These are phyloP conservation scores for Saccharomycopsis sp. DNA, from an alignment of 805 yeast species.

Conservation along the genomic window DNA sequence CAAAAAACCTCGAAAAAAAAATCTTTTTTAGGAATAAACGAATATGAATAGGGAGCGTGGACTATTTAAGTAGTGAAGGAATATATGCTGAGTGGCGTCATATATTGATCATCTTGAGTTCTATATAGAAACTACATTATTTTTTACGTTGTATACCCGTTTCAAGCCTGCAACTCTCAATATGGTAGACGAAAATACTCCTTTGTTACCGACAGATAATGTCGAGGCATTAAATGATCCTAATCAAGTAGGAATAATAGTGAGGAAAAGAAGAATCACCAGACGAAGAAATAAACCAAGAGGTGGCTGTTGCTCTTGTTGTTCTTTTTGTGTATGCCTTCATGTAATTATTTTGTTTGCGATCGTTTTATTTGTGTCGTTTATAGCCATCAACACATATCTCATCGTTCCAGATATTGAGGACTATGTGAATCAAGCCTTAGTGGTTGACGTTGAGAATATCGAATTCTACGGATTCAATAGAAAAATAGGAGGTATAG, in stretches of 20 bases:
- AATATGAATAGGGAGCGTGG: too few relatives aligned
- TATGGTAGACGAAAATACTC: not conserved
- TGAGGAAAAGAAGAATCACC: not conserved
- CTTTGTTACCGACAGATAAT: not conserved
- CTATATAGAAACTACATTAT: too few relatives aligned
- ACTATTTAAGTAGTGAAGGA: too few relatives aligned
- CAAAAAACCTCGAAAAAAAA: too few relatives aligned
- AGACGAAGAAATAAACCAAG: not conserved
- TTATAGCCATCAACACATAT: slow-evolving; percentile 3
- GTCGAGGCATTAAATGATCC: not conserved
- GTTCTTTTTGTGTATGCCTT: not conserved
- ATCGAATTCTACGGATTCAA: slow-evolving; percentile 15
- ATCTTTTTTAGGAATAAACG: too few relatives aligned
- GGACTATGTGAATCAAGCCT: slow-evolving; percentile 11
- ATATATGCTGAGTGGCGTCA: too few relatives aligned
- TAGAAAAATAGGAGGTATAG: slow-evolving; percentile 2
- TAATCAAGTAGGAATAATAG: not conserved
- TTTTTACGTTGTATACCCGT: too few relatives aligned
- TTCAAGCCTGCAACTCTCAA: not conserved
- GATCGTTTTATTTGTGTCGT: not conserved
- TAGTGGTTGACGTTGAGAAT: slow-evolving; percentile 9
- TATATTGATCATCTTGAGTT: too few relatives aligned
- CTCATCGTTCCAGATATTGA: slow-evolving; percentile 16
- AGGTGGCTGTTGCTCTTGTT: not conserved
- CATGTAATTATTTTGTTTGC: not conserved